Evolutionary conservation across 495 filamentous ascomycete species (phyloP).

Genomic region (Penicillium bovifimosum): DNA sequence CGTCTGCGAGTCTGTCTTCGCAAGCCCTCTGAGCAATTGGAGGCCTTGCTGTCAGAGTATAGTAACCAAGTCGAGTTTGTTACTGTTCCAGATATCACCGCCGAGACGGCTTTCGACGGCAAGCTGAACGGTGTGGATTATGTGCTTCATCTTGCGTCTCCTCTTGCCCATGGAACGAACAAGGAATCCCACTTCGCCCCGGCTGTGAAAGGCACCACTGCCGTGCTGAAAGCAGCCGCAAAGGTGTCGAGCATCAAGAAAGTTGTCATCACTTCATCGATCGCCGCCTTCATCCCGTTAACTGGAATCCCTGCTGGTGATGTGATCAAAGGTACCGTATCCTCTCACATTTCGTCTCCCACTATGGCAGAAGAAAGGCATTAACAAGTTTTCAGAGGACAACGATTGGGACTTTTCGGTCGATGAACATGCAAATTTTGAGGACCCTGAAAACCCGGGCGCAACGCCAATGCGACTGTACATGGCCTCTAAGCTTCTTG

Average conservation of each 20-base stretch:
- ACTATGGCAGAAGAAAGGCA: background rate
- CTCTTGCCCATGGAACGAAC: slow-evolving; percentile 23
- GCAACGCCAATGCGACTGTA: slow-evolving; percentile 22
- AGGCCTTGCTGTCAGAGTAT: slow-evolving; percentile 12
- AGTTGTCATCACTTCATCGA: slow-evolving; percentile 33
- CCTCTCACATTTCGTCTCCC: background rate
- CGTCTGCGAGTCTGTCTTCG: slow-evolving; percentile 33
- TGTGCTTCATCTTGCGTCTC: slow-evolving; percentile 38
- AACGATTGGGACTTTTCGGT: slow-evolving; percentile 28
- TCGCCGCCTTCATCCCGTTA: slow-evolving; percentile 28
- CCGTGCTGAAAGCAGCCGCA: slow-evolving; percentile 27
- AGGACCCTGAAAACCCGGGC: slow-evolving; percentile 6
- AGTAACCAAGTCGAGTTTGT: slow-evolving; percentile 22
- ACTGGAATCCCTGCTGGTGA: slow-evolving; percentile 19
- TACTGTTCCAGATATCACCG: slow-evolving; percentile 29
- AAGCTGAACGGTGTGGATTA: slow-evolving; percentile 33
- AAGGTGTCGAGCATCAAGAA: slow-evolving; percentile 28
- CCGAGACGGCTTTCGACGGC: slow-evolving; percentile 22
- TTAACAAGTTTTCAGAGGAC: slow-evolving; percentile 18
- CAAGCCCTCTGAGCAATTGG: slow-evolving; percentile 22
- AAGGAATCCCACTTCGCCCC: slow-evolving; percentile 28
- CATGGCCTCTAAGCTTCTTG: slow-evolving; percentile 26
- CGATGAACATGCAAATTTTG: slow-evolving; percentile 19
- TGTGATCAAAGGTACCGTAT: slow-evolving; percentile 21
- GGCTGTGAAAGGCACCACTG: slow-evolving; percentile 28